Percentiles rank a stretch among this genome's conserved stretches.
Evolutionary conservation across 805 yeast genomes (phyloP).

Genomic region (Yamadazyma scolyti): DNA sequence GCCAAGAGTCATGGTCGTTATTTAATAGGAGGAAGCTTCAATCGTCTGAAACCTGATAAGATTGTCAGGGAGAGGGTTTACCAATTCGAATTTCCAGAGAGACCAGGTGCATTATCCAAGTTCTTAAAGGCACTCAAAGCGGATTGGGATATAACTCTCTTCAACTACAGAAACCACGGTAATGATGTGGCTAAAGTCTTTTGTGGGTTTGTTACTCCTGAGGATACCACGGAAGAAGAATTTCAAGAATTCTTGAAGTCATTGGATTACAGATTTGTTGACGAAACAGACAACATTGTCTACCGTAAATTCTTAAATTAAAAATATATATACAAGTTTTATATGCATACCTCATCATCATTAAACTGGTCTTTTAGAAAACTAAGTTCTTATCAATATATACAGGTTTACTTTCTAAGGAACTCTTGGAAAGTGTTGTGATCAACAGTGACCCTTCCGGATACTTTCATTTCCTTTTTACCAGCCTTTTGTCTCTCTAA

Average conservation of each 20-base stretch:
- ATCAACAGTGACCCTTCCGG: slow-evolving; percentile 74
- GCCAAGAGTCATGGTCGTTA: slow-evolving; percentile 97
- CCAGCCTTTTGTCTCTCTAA: slow-evolving; percentile 91
- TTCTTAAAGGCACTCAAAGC: slow-evolving; percentile 69
- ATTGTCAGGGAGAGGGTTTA: slow-evolving; percentile 73
- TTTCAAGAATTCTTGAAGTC: slow-evolving; percentile 66
- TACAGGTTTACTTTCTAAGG: slow-evolving; percentile 35
- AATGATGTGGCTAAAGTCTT: slow-evolving; percentile 90
- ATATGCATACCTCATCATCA: not conserved
- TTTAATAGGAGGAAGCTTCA: slow-evolving; percentile 74
- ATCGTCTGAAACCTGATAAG: slow-evolving; percentile 34
- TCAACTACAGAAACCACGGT: slow-evolving; percentile 97
- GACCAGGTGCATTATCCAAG: slow-evolving; percentile 88
- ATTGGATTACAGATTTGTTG: slow-evolving; percentile 72
- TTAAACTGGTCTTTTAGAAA: no score
- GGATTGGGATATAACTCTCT: slow-evolving; percentile 89
- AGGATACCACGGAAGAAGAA: slow-evolving; percentile 52
- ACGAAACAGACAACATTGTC: slow-evolving; percentile 84
- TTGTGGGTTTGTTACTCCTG: slow-evolving; percentile 86
- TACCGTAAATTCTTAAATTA: slow-evolving; percentile 66
- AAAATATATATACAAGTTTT: slow-evolving; percentile 5
- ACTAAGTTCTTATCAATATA: slow-evolving; percentile 1
- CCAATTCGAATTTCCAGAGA: slow-evolving; percentile 93
- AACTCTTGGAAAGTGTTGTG: slow-evolving; percentile 90
- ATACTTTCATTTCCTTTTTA: slow-evolving; percentile 74